phyloP scores from a whole-genome alignment of 352 stramenopile species.

The Blastocystis sp. region DNA sequence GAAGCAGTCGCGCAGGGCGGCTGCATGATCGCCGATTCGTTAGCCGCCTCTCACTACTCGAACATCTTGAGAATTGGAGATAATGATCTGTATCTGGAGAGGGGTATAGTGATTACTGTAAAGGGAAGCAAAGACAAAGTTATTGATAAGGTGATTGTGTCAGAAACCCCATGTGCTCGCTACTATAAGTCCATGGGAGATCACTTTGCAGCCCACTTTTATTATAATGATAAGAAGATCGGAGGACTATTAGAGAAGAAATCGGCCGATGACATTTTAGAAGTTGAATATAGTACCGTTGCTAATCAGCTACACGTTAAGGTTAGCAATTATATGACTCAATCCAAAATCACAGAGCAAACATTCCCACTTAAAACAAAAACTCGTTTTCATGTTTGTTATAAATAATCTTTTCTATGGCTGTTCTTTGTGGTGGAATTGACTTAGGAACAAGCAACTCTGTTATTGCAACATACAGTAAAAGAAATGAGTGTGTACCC shows the following conservation, averaged over 20 bases:
- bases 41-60: not conserved
- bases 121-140: not conserved
- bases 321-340: not conserved
- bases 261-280: not conserved
- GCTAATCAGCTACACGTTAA: not conserved
- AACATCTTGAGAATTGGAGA: not conserved
- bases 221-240: not conserved
- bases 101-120: not conserved
- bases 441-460: not conserved
- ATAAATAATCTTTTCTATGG: not conserved
- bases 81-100: not conserved
- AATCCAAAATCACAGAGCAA: not conserved
- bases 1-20: constrained; percentile 96
- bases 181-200: not conserved
- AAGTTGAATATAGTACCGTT: not conserved
- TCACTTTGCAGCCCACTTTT: not conserved
- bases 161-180: no score
- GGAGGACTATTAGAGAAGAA: not conserved
- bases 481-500: not conserved
- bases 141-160: no score
- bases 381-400: not conserved
- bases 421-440: not conserved
- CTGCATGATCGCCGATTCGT: not conserved
- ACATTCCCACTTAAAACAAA: not conserved
- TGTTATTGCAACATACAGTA: not conserved